A percentile compares a stretch with the other conserved stretches of the same genome.
Conservation (phyloP, 129 eudicot species). For the Chrysanthemum lavandulifolium region DNA sequence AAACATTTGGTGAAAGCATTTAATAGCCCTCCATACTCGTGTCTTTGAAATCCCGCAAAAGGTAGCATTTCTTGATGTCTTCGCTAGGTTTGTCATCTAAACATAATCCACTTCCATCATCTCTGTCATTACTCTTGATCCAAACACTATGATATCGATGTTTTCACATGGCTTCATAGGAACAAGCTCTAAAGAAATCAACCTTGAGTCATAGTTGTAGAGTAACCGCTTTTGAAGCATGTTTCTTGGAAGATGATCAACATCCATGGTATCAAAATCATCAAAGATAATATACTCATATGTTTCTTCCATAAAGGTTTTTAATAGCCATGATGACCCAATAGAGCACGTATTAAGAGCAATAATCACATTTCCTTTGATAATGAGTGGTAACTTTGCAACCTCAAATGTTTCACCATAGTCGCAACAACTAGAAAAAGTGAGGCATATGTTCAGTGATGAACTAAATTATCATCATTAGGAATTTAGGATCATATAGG, state of each 20-base stretch:
- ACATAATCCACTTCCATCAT: conserved; percentile 89
- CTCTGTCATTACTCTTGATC: conserved; percentile 82
- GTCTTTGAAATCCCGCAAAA: too few relatives aligned
- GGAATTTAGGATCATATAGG: too few relatives aligned
- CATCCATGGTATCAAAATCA: conserved; percentile 43
- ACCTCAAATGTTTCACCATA: too few relatives aligned
- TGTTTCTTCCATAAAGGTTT: conserved; percentile 49
- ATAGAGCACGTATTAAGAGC: too few relatives aligned
- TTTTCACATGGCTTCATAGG: conserved; percentile 98
- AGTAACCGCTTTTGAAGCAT: conserved; percentile 98
- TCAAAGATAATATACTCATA: conserved; percentile 66
- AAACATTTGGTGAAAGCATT: conserved; percentile 32
- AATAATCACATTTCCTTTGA: too few relatives aligned
- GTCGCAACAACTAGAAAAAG: too few relatives aligned
- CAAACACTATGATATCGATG: conserved; percentile 86
- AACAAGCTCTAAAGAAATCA: conserved; percentile 87
- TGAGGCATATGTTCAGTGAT: too few relatives aligned
- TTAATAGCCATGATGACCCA: too few relatives aligned
- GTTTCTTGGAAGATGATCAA: conserved; percentile 75
- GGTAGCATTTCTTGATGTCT: conserved; percentile 53
- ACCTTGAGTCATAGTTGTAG: conserved; percentile 83
- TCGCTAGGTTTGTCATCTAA: conserved; percentile 56
- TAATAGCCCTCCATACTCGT: too few relatives aligned
- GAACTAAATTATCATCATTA: too few relatives aligned
- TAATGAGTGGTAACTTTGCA: too few relatives aligned